phyloP scores from a whole-genome alignment of 2,329 filamentous ascomycete species.

The Monosporascus sp. region DNA sequence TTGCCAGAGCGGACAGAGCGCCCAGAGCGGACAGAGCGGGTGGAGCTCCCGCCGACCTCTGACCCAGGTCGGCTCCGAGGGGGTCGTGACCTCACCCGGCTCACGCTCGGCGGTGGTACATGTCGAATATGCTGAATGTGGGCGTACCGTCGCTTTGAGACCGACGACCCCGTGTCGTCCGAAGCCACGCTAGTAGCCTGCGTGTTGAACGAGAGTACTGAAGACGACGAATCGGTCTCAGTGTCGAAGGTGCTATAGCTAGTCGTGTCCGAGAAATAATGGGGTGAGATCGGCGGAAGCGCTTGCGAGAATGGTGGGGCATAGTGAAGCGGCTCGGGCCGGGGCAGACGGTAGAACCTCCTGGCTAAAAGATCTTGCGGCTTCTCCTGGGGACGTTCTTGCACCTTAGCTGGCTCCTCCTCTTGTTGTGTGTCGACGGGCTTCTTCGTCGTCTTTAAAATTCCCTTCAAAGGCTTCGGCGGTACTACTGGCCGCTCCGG shows the following conservation, averaged over 20 bases:
- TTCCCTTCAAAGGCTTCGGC: not conserved
- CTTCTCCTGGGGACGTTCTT: slow-evolving; percentile 1
- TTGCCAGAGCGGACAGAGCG: no score
- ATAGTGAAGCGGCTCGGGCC: slow-evolving; percentile 13
- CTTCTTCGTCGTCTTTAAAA: not conserved
- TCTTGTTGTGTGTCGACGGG: not conserved
- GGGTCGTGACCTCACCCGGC: slow-evolving; percentile 20
- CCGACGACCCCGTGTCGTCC: slow-evolving; percentile 16
- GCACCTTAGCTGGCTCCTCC: not conserved
- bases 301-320: slow-evolving; percentile 5
- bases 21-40: slow-evolving; percentile 5
- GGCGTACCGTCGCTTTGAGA: slow-evolving; percentile 14
- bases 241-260: slow-evolving; percentile 21
- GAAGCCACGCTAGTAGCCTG: slow-evolving; percentile 34
- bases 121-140: slow-evolving; percentile 26
- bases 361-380: slow-evolving; percentile 23
- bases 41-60: slow-evolving; percentile 18
- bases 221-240: slow-evolving; percentile 32
- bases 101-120: slow-evolving; percentile 16
- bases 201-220: slow-evolving; percentile 33
- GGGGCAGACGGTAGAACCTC: slow-evolving; percentile 24
- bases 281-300: slow-evolving; percentile 19
- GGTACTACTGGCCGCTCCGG: not conserved
- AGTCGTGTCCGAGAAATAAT: slow-evolving; percentile 23
- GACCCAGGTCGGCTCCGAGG: slow-evolving; percentile 15